These are phyloP conservation scores for Naematelia aurantialba DNA, from an alignment of 768 basidiomycete genomes.

Conservation along the genomic window DNA sequence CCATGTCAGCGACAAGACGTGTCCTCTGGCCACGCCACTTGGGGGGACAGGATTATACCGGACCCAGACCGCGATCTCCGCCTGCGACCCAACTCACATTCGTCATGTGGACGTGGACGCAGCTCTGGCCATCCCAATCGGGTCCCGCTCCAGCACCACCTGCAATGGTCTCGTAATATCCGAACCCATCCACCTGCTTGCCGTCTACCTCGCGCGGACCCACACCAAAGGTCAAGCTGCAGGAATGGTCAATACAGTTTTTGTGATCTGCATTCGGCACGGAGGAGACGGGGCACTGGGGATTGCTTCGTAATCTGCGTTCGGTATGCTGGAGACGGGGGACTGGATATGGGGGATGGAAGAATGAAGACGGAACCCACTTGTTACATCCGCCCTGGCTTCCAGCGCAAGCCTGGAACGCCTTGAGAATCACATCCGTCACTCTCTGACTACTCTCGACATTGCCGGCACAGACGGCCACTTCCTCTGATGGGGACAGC, in stretches of 20 bases:
- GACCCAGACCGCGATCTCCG: too few species aligned
- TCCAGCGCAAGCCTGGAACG: slow-evolving; percentile 85
- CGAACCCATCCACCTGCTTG: slow-evolving; percentile 71
- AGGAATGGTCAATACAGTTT: slow-evolving; percentile 1
- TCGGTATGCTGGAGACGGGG: too few species aligned
- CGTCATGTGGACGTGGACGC: slow-evolving; percentile 35
- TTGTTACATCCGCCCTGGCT: slow-evolving; percentile 87
- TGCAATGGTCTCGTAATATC: slow-evolving; percentile 67
- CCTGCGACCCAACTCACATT: slow-evolving; percentile 18
- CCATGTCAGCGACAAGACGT: neutral
- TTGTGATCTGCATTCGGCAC: neutral
- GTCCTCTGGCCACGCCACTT: neutral
- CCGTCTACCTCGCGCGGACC: slow-evolving; percentile 80
- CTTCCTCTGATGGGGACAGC: slow-evolving; percentile 74
- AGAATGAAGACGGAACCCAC: slow-evolving; percentile 55
- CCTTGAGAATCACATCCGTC: slow-evolving; percentile 87
- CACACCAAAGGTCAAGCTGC: slow-evolving; percentile 83
- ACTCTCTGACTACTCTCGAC: slow-evolving; percentile 88
- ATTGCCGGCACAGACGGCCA: slow-evolving; percentile 90
- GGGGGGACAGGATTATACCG: too few species aligned
- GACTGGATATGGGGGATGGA: too few species aligned
- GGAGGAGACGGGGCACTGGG: too few species aligned
- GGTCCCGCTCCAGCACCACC: slow-evolving; percentile 40
- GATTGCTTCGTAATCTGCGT: too few species aligned
- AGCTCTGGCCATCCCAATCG: slow-evolving; percentile 34